Base-by-base conservation (phyloP, 2,329 filamentous ascomycete species). In the Nothophoma quercina region DNA sequence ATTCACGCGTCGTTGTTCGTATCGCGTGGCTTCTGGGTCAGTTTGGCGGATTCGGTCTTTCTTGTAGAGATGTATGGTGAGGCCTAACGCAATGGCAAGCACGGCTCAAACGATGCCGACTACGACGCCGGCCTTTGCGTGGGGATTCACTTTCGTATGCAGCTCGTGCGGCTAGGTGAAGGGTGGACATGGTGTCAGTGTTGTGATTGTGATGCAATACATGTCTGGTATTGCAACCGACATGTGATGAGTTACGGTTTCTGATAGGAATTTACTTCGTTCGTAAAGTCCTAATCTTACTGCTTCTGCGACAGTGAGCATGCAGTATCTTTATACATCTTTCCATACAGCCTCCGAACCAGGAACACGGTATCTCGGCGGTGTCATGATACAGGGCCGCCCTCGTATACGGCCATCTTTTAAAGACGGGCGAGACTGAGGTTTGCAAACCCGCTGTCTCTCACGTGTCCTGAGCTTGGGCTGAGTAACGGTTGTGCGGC, bases 401-500 rank as follows among this genome's bases (percentile, higher is more conserved):
- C 10, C 23, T 35, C 32, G 36, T 36, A 42, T 46, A 32, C 30
- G 19, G 9, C 32, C 5, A 8, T n/a, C n/a, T n/a, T n/a, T n/a
- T n/a, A n/a, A n/a, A n/a, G n/a, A n/a, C n/a, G n/a, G n/a, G n/a
- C n/a, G n/a, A n/a, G n/a, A n/a, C n/a, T n/a, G n/a, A n/a, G n/a
- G n/a, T n/a, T n/a, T n/a, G n/a, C n/a, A n/a, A n/a, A n/a, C n/a
- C n/a, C n/a, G n/a, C n/a, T n/a, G n/a, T n/a, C n/a, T 41, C 36
- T 52, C 49, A 42, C 42, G 32, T 38, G 42, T 12, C 23, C 19
- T 21, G 22, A 9, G 32, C 19, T 33, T 41, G 42, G 42, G 42
- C 23, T 47, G 29, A 38, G 25, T 25, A 33, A 41, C 42, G 49
- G 42, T 9, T 52, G 38, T 52, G 28, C 49, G 42, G 49, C 49